Base-by-base conservation (phyloP, 257 asterid genomes). In the Plantago ovata region DNA sequence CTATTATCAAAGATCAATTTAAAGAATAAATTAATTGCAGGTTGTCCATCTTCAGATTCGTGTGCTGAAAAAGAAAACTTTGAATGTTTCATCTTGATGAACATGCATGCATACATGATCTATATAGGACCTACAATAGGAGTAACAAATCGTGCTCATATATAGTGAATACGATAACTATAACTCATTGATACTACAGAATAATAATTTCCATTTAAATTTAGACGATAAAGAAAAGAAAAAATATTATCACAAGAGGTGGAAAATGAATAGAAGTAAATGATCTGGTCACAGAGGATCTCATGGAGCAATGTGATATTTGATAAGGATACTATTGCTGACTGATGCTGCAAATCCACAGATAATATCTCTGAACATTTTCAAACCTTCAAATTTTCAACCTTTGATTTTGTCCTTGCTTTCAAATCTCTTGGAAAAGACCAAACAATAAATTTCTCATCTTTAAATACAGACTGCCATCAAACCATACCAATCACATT, bases 351-450 rank as follows among this genome's bases (percentile, higher is more conserved):
- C 64, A 65, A 72, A 81, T 75, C 73, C 64, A 52, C 55, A 62
- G 69, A 60, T 55, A 74, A 65, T 72, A 76, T 82, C 75, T 61
- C 81, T 76, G 67, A 73, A 62, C 65, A 58, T 53, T 36, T 75
- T 61, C 64, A 50, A 18, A 64, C 44, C 40, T 15, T 44, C 50
- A 65, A 32, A 59, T 43, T 61, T 46, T 56, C 70, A 32, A 22
- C 63, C 53, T 47, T 28, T 66, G 56, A 50, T 50, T 20, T 50
- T 50, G 19, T 50, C n/a, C 36, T 28, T 13, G 8, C 46, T 50
- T 62, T 33, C 60, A 24, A 14, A 62, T 68, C 57, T 58, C 46
- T 71, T 56, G 71, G 51, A 71, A 61, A 20, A 18, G 19, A 53
- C 50, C 23, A 24, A 33, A 28, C 42, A 3, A 65, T 16, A 21